Base-by-base conservation (phyloP, 495 filamentous ascomycete species). In the Lepraria neglecta region DNA sequence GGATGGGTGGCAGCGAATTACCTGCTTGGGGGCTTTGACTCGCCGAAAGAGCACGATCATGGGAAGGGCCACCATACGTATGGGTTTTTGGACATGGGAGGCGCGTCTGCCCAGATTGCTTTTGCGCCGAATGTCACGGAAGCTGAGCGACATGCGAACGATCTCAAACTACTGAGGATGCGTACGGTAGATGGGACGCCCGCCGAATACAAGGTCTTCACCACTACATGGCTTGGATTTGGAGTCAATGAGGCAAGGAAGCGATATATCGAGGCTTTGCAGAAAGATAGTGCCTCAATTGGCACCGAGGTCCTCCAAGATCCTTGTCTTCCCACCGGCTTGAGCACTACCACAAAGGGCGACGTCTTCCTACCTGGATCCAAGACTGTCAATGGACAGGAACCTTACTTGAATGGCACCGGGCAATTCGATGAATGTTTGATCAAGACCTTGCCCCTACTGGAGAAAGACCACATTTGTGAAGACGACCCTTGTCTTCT, bases 1-100 rank as follows among this genome's bases (percentile, higher is more conserved):
- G 94, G 94, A n/a, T 99, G 94, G 94, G 86, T 97, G 64, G 94
- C 94, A 40, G 86, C 92, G n/a, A 99, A 99, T 69, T 99, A 97
- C 69, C 74, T 99, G 21, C 76, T 99, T 38, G 91, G 89, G n/a
- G 90, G 90, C 3, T 97, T 97, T 65, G 88, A 97, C 71, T 73
- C 80, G n/a, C 88, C 91, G 0, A 77, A 83, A 30, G 74, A 81
- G 28, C 89, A 95, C 65, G 76, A 78, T 56, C 85, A 88, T 68
- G 91, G 91, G 19, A 91, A 96, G 67, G 87, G 83, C 28, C 94
- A 97, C 66, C 88, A 94, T 68, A 99, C 94, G 0, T 99, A 97
- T 71, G 94, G 94, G 0, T 99, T 99, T 70, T 73, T 99, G 56
- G 94, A 99, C 71, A 97, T 99, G 94, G 94, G 94, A 30, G 94